Evolutionary conservation across 2,329 filamentous ascomycete genomes (phyloP), one percentile per base, ranked within the genome.

Genomic region (Aspergillus neoniger): DNA sequence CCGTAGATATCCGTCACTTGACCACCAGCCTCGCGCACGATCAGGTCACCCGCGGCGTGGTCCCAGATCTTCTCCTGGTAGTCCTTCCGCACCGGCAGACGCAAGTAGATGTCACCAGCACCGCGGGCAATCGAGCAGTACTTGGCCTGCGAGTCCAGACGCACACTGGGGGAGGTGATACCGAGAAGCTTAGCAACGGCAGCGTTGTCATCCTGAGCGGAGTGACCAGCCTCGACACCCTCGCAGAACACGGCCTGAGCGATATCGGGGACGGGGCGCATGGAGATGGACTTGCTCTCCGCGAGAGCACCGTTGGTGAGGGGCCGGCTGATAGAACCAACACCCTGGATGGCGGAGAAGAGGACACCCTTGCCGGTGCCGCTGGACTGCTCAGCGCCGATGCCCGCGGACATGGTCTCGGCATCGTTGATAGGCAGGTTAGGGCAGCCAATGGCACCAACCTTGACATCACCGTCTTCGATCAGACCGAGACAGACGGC

Each of bases 41-140:
- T 93, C 61, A 99, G 80, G 71, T 96, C 93, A 43, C 95, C 95
- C 12, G 94, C 95, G 17, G 95, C 95, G 76, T 99, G 95, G 74
- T 99, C 95, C 95, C 95, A 99, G 68, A 99, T 99, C 86, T 99
- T 99, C 84, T 99, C 95, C 76, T 96, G 88, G 80, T 99, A 99
- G 57, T 89, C 88, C 69, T 89, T 90, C 74, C 86, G 90, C 28
- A 91, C 89, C 3, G 95, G 95, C 60, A 99, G 81, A 57, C 96
- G 86, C 60, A 99, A 85, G 79, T 99, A 99, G 66, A 99, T 88
- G 73, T 99, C 95, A 53, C 93, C 95, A 5, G 93, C 92, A 49
- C 95, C 95, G 64, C 95, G 85, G 38, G 95, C 95, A 74, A 99
- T 96, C 38, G 91, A 95, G 63, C 89, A 94, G 79, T 99, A 99